Conservation (phyloP, 257 asterid genomes). For the Capsicum chinense region DNA sequence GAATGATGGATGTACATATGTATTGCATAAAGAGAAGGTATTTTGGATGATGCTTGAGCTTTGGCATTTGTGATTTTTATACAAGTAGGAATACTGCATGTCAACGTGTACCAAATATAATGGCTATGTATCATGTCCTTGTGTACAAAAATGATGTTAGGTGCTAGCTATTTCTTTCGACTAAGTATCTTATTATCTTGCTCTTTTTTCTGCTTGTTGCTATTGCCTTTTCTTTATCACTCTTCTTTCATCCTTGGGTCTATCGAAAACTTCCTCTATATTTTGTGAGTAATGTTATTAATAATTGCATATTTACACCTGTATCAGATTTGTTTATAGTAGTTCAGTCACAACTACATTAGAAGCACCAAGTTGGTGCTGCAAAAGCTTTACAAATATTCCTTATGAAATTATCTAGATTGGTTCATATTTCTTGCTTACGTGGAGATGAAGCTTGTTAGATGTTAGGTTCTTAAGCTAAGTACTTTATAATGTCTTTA, state of each 20-base stretch:
- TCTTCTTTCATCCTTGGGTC: too few species aligned
- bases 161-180: background rate
- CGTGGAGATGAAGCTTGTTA: background rate
- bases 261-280: too few species aligned
- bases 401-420: background rate
- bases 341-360: constrained; percentile 2
- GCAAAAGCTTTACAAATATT: background rate
- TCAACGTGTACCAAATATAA: background rate
- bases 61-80: background rate
- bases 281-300: background rate
- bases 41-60: constrained; percentile 12
- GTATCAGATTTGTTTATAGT: background rate
- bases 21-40: background rate
- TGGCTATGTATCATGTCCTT: background rate
- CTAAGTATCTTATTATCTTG: background rate
- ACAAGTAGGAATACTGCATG: background rate
- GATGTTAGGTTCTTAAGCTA: background rate
- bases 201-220: constrained; percentile 3
- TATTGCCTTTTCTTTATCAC: background rate
- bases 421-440: background rate
- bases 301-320: background rate
- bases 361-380: background rate
- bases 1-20: background rate
- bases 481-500: background rate
- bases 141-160: constrained; percentile 6